Evolutionary conservation across 371 early-diverging fungal species (phyloP).

Genomic region (Rhizopus sp.): DNA sequence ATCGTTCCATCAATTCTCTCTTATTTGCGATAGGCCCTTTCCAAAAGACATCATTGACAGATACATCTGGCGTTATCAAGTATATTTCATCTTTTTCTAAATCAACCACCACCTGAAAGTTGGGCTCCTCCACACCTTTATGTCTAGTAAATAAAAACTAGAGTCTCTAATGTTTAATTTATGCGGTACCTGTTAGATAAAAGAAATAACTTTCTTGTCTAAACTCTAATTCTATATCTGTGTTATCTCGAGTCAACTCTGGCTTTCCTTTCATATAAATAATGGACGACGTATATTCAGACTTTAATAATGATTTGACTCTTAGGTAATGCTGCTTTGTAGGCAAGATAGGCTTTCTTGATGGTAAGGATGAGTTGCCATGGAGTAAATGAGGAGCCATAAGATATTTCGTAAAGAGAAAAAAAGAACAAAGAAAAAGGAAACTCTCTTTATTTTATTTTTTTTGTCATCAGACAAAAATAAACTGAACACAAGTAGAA

Average conservation of each 20-base stretch:
- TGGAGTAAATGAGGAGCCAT: conserved; percentile 34
- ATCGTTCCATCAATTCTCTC: conserved; percentile 33
- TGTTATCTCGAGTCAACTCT: conserved; percentile 40
- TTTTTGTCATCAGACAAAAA: conserved; percentile 2
- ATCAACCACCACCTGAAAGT: conserved; percentile 49
- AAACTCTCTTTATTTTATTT: background rate
- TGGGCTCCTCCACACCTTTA: conserved; percentile 47
- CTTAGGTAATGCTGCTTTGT: conserved; percentile 35
- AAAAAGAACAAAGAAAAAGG: conserved; percentile 14
- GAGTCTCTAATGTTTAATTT: background rate
- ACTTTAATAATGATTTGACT: conserved; percentile 24
- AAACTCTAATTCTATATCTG: conserved; percentile 50
- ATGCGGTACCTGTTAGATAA: conserved; percentile 49
- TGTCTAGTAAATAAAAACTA: background rate
- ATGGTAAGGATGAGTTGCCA: conserved; percentile 4
- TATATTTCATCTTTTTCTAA: conserved; percentile 31
- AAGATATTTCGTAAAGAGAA: background rate
- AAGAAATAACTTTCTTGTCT: conserved; percentile 59
- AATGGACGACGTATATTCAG: conserved; percentile 2
- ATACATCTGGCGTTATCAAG: conserved; percentile 45
- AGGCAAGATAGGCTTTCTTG: conserved; percentile 10
- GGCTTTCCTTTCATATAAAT: conserved; percentile 37
- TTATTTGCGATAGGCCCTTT: conserved; percentile 37
- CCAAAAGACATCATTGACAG: conserved; percentile 48
- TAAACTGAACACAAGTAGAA: background rate